A percentile compares a stretch with the other conserved stretches of the same genome.
Evolutionary conservation across 2,329 filamentous ascomycete genomes (phyloP).

Genomic region (Aspergillus carbonarius): DNA sequence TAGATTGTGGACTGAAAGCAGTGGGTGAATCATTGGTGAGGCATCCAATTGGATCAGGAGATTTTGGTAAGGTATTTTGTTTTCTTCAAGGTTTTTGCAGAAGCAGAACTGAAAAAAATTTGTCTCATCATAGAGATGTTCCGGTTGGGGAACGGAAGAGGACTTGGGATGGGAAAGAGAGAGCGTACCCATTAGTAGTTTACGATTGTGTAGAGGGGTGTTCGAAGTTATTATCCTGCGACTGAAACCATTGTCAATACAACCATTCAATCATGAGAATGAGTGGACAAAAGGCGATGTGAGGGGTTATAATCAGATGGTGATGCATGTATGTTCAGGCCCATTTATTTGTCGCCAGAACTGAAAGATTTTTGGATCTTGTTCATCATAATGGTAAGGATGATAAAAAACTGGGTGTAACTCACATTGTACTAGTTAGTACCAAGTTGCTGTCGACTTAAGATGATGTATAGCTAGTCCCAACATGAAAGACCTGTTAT

Average conservation of each 20-base stretch:
- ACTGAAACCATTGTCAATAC: conserved; percentile 10
- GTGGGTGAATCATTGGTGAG: conserved; percentile 13
- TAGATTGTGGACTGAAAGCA: conserved; percentile 3
- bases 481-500: conserved; percentile 21
- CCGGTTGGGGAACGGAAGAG: not conserved
- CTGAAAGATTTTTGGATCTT: conserved; percentile 47
- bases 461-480: conserved; percentile 5
- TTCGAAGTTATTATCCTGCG: not conserved
- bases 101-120: conserved; percentile 62
- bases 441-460: not conserved
- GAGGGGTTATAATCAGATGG: conserved; percentile 50
- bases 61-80: conserved; percentile 58
- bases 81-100: conserved; percentile 60
- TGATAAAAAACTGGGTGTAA: conserved; percentile 7
- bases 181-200: not conserved
- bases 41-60: conserved; percentile 43
- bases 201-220: not conserved
- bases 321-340: conserved; percentile 63
- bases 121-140: conserved; percentile 47
- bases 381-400: conserved; percentile 44
- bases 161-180: conserved; percentile 1
- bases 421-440: conserved; percentile 30
- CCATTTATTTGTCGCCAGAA: conserved; percentile 56
- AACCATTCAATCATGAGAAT: conserved; percentile 2
- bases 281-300: conserved; percentile 5